phyloP scores from a whole-genome alignment of 2,329 filamentous ascomycete genomes.

The Alternaria postmessia region DNA sequence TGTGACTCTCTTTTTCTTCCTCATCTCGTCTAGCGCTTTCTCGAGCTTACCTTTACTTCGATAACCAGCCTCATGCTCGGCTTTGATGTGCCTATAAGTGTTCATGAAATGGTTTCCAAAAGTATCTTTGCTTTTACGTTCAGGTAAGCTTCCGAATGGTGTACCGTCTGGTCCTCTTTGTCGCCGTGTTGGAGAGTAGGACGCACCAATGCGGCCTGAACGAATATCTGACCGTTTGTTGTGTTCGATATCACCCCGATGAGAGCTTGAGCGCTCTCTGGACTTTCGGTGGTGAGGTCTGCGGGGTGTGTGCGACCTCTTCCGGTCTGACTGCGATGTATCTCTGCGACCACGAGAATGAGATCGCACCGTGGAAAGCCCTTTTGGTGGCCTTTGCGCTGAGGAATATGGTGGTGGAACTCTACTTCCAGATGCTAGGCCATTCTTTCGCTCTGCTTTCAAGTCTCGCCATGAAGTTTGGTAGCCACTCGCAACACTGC shows the following conservation, averaged over 20 bases:
- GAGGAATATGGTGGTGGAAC: not conserved
- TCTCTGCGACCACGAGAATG: constrained; percentile 1
- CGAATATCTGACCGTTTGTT: not conserved
- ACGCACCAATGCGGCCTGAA: not conserved
- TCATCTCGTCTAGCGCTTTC: constrained; percentile 18
- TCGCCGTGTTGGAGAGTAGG: constrained; percentile 4
- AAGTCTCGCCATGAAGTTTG: constrained; percentile 5
- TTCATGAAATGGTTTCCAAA: constrained; percentile 28
- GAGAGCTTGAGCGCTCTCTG: not conserved
- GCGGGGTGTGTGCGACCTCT: not conserved
- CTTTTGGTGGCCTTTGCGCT: not conserved
- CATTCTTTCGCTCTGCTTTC: not conserved
- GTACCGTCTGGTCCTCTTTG: constrained; percentile 27
- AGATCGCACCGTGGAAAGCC: not conserved
- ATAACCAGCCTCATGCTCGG: constrained; percentile 27
- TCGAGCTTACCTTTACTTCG: constrained; percentile 23
- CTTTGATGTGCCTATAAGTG: constrained; percentile 33
- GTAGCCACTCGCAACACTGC: not conserved
- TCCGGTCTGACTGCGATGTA: not conserved
- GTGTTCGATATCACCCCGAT: not conserved
- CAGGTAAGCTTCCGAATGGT: constrained; percentile 27
- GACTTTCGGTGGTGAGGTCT: not conserved
- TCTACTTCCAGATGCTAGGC: not conserved
- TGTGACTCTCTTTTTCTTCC: constrained; percentile 10
- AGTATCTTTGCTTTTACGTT: constrained; percentile 25